A percentile compares a stretch with the other conserved stretches of the same genome.
phyloP scores from a whole-genome alignment of 257 asterid species.

The Anisodus acutangulus region DNA sequence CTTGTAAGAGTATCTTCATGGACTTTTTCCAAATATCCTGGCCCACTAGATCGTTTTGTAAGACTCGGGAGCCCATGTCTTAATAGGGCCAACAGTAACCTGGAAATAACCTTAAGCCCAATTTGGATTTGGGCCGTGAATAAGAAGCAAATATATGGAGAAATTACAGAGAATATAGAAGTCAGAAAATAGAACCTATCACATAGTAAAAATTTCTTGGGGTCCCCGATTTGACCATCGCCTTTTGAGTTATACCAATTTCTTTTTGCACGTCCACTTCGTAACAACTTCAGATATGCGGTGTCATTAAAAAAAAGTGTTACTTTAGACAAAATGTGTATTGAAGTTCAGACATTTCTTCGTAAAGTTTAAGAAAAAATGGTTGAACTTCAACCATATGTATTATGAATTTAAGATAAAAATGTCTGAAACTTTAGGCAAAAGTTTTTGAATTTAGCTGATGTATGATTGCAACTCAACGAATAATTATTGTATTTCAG shows the following conservation, averaged over 20 bases:
- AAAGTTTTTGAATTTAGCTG: neutral
- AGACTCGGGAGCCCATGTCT: neutral
- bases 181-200: no score
- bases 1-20: neutral
- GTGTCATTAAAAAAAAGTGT: neutral
- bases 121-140: neutral
- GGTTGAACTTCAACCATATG: neutral
- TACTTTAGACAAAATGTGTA: no score
- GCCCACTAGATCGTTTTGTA: neutral
- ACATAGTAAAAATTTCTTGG: no score
- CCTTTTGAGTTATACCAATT: no score
- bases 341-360: neutral
- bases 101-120: neutral
- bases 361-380: neutral
- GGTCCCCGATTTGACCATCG: no score
- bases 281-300: neutral
- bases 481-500: neutral
- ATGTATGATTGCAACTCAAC: no score
- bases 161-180: neutral
- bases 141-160: neutral
- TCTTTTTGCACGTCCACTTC: neutral
- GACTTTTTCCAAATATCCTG: neutral
- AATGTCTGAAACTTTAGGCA: neutral
- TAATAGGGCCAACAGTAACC: neutral
- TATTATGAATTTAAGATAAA: neutral